Conservation (phyloP, 2,329 filamentous ascomycete genomes). For the Neonectria hederae region DNA sequence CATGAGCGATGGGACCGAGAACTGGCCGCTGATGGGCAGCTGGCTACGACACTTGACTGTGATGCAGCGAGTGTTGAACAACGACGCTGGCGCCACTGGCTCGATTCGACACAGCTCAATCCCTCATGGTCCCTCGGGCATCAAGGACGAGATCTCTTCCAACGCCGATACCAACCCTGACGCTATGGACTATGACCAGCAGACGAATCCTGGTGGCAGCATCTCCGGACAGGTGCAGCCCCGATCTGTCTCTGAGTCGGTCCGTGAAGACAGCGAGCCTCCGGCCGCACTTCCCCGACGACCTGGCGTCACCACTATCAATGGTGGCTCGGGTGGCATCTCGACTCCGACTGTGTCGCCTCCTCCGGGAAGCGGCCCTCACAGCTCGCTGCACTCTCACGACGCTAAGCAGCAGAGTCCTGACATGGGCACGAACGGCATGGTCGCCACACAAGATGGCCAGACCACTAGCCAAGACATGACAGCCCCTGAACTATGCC, state of each 20-base stretch:
- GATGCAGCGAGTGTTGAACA: constrained; percentile 69
- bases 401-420: constrained; percentile 52
- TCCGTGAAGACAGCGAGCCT: constrained; percentile 63
- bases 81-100: constrained; percentile 54
- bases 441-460: constrained; percentile 44
- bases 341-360: constrained; percentile 60
- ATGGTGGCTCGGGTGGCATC: constrained; percentile 62
- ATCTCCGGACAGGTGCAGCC: constrained; percentile 45
- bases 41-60: constrained; percentile 69
- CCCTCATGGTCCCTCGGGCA: constrained; percentile 42
- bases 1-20: constrained; percentile 67
- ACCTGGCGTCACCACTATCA: constrained; percentile 67
- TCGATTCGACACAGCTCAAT: constrained; percentile 48
- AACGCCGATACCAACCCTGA: constrained; percentile 66
- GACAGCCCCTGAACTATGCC: constrained; percentile 67
- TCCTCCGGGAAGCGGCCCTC: constrained; percentile 43
- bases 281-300: constrained; percentile 59
- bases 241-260: constrained; percentile 52
- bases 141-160: constrained; percentile 66
- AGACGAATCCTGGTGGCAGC: constrained; percentile 36
- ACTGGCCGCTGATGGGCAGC: constrained; percentile 67
- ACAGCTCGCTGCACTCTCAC: constrained; percentile 36
- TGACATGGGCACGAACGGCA: constrained; percentile 45
- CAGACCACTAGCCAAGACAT: constrained; percentile 59
- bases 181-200: constrained; percentile 66